Base-by-base conservation (phyloP, 208 protist genomes). In the Leishmania guyanensis region DNA sequence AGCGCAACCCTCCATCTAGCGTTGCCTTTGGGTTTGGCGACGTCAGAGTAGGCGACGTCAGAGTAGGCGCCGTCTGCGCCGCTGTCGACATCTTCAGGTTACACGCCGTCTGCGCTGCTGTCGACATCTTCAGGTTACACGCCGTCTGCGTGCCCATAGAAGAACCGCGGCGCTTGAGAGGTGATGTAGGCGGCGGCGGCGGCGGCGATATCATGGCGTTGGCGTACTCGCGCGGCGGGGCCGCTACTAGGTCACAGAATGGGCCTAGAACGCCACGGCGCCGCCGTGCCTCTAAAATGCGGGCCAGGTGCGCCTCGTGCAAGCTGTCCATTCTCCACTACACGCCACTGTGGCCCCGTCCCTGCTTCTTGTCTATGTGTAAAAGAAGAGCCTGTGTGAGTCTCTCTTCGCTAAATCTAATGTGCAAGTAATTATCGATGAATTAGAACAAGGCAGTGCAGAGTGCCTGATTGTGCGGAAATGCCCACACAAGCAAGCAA, bases 261-360 rank as follows among this genome's bases (percentile, higher is more conserved):
- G 79, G 79, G 51, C 82, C 90, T 8, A 93, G 75, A 4, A 90
- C 89, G n/a, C 91, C 88, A 48, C 93, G 91, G 26, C 88, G 76
- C 54, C 88, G 88, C 29, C 93, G 91, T 36, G 86, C 92, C 75
- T 96, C 90, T 76, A 96, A 84, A 72, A 96, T 95, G 29, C 90
- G 89, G 69, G 81, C 77, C n/a, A 96, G 82, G 51, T 95, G 89
- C 22, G 84, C 86, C 80, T 95, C 91, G 81, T 94, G 93, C 20
- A 89, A 29, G 46, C 83, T 78, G 79, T 96, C 91, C 93, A 96
- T 96, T 56, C 48, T 36, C 22, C 33, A 60, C n/a, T 9, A 56
- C 20, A 62, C 51, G 8, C 72, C 46, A 29, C 22, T 29, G 39
- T 20, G 46, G 43, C 22, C 46, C 69, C 39, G 9, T 5, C 48